phyloP scores from a whole-genome alignment of 2,329 filamentous ascomycete genomes.

The Microsporum ferrugineum region DNA sequence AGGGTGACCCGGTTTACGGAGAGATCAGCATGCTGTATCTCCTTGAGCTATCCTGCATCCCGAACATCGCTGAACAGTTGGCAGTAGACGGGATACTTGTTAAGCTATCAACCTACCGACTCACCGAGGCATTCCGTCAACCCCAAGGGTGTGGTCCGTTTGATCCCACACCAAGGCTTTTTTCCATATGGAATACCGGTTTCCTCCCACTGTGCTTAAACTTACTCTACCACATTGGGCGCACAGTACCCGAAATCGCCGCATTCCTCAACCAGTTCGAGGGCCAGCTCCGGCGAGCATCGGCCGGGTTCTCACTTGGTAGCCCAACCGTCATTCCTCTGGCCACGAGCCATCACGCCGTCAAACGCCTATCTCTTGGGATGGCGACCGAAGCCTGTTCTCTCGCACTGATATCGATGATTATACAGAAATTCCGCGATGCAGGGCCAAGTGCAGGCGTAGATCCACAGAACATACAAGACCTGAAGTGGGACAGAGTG shows the following conservation, averaged over 20 bases:
- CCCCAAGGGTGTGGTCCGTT: slow-evolving; percentile 63
- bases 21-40: slow-evolving; percentile 85
- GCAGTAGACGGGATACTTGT: slow-evolving; percentile 75
- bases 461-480: slow-evolving; percentile 52
- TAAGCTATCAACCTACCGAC: slow-evolving; percentile 64
- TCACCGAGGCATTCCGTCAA: slow-evolving; percentile 64
- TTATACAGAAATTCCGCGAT: slow-evolving; percentile 55
- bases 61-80: slow-evolving; percentile 73
- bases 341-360: slow-evolving; percentile 11
- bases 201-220: slow-evolving; percentile 83
- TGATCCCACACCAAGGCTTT: slow-evolving; percentile 63
- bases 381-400: slow-evolving; percentile 68
- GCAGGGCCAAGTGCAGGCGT: slow-evolving; percentile 52
- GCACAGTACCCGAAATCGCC: slow-evolving; percentile 70
- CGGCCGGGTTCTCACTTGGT: slow-evolving; percentile 53
- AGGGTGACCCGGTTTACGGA: slow-evolving; percentile 80
- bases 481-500: slow-evolving; percentile 62
- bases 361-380: slow-evolving; percentile 52
- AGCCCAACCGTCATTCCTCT: slow-evolving; percentile 34
- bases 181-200: slow-evolving; percentile 80
- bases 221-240: slow-evolving; percentile 67
- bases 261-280: slow-evolving; percentile 85
- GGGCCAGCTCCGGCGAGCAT: slow-evolving; percentile 60
- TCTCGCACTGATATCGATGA: slow-evolving; percentile 60
- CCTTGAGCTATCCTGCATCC: slow-evolving; percentile 72